Percentiles rank a stretch among this genome's conserved stretches.
Conservation (phyloP, 192 early-diverging fungal genomes). For the Entomortierella beljakovae region DNA sequence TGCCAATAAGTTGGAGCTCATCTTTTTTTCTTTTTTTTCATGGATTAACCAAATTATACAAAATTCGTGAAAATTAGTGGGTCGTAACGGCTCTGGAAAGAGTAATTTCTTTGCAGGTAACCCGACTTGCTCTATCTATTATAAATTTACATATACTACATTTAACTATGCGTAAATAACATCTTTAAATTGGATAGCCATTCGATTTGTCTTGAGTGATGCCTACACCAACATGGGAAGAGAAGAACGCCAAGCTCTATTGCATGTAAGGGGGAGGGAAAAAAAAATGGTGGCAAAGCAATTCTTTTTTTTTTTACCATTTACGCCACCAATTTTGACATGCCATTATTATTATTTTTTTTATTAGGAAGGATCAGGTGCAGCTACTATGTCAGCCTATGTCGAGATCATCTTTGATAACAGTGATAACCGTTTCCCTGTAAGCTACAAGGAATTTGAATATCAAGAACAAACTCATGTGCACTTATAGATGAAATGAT, state of each 20-base stretch:
- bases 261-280: constrained; percentile 88
- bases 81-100: constrained; percentile 97
- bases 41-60: background rate
- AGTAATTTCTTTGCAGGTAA: constrained; percentile 97
- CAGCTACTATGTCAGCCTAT: constrained; percentile 93
- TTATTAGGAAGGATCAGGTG: constrained; percentile 87
- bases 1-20: background rate
- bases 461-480: constrained; percentile 1
- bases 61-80: constrained; percentile 64
- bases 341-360: constrained; percentile 7
- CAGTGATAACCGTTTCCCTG: constrained; percentile 93
- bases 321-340: constrained; percentile 25
- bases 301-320: background rate
- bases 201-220: constrained; percentile 96
- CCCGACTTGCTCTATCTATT: constrained; percentile 8
- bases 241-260: constrained; percentile 92
- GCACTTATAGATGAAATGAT: background rate
- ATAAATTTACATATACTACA: background rate
- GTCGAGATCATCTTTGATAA: constrained; percentile 99
- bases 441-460: constrained; percentile 46
- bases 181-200: constrained; percentile 64
- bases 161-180: background rate
- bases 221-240: constrained; percentile 93
- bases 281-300: background rate
- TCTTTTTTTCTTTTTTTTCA: no score